phyloP scores from a whole-genome alignment of 192 early-diverging fungal genomes.

The Backusella tarrabulga region DNA sequence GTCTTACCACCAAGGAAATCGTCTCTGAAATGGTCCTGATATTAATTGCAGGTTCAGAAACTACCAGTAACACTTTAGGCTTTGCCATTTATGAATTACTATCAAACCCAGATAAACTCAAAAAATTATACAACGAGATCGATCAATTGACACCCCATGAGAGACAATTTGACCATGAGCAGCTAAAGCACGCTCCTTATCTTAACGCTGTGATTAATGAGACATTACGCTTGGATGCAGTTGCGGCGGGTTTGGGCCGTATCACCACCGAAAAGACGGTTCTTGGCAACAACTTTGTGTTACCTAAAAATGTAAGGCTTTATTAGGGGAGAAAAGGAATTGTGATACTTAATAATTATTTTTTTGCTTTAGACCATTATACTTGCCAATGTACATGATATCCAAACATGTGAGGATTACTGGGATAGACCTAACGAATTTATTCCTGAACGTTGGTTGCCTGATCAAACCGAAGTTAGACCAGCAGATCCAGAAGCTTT shows the following conservation, averaged over 20 bases:
- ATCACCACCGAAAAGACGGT: slow-evolving; percentile 36
- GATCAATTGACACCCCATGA: slow-evolving; percentile 5
- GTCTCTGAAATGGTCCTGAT: slow-evolving; percentile 37
- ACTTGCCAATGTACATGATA: not conserved
- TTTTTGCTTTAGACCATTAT: not conserved
- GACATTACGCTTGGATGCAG: slow-evolving; percentile 44
- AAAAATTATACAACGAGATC: slow-evolving; percentile 18
- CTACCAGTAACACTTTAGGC: slow-evolving; percentile 28
- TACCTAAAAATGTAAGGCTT: slow-evolving; percentile 40
- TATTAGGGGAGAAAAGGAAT: not conserved
- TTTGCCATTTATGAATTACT: slow-evolving; percentile 29
- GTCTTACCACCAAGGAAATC: slow-evolving; percentile 40
- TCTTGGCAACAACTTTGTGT: slow-evolving; percentile 34
- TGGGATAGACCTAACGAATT: slow-evolving; percentile 25
- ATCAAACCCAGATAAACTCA: slow-evolving; percentile 7
- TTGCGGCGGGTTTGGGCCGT: slow-evolving; percentile 38
- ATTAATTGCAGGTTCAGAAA: slow-evolving; percentile 38
- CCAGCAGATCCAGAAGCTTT: slow-evolving; percentile 42
- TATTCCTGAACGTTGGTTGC: slow-evolving; percentile 37
- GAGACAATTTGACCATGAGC: slow-evolving; percentile 24
- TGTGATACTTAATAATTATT: not conserved
- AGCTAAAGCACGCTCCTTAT: slow-evolving; percentile 42
- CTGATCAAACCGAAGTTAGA: not conserved
- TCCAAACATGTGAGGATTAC: slow-evolving; percentile 18
- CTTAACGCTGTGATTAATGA: slow-evolving; percentile 55